Evolutionary conservation across 1,139 yeast species (phyloP), one percentile per base, ranked within the genome.

Genomic region (Diutina scorzettiae): DNA sequence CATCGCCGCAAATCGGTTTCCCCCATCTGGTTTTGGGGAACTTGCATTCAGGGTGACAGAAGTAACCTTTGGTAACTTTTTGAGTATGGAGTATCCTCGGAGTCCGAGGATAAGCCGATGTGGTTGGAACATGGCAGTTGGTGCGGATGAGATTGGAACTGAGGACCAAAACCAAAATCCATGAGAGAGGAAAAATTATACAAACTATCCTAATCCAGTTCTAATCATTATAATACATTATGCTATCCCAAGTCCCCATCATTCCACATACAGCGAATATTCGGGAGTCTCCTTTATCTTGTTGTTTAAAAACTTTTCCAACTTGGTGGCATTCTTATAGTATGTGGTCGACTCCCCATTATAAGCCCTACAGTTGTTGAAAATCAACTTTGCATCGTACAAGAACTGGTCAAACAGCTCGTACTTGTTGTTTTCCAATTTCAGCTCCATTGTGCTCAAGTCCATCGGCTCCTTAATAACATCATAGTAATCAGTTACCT

Each of bases 381-480:
- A 89, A 29, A 93, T 76, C 50, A 91, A 68, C 48, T 81, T 76
- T 23, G 94, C 77, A 62, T 93, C 99, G 58, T 87, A 84, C 46
- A 89, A 71, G 58, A 89, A 93, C 55, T 86, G 91, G 51, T 87
- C 96, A 72, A 93, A 82, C 12, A 84, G 75, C 47, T 83, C 85
- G 59, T 93, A 93, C 51, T 83, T 83, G 61, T 91, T 96, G 53
- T 84, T 86, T 49, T 91, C 98, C 37, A 93, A 69, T 56, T 89
- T 85, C 56, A 75, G 81, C 56, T 91, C 98, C 96, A 93, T 91
- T 0, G 97, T 87, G 23, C 93, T 78, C 44, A 91, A 65, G 58
- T 93, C 98, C 98, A 93, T 93, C n/a, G 99, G 98, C 57, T 91
- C 97, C 56, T 89, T 87, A 48, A 91, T 91, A 25, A 91, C 94